phyloP scores from a whole-genome alignment of 805 yeast genomes.

The Candida maris region DNA sequence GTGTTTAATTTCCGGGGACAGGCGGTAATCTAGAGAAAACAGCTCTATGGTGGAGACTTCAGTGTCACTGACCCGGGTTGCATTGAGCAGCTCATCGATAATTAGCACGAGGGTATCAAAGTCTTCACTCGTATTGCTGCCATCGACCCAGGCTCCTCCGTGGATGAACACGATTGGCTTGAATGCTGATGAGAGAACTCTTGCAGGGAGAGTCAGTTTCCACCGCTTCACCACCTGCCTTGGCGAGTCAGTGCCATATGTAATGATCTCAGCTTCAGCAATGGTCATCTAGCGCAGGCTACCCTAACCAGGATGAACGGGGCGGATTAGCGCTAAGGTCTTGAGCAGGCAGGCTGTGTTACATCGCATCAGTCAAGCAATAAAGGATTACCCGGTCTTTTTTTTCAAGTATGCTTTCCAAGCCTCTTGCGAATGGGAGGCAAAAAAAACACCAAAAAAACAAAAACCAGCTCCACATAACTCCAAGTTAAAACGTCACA shows the following conservation, averaged over 20 bases:
- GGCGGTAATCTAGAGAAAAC: conserved; percentile 58
- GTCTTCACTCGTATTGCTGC: conserved; percentile 55
- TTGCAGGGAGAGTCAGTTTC: conserved; percentile 5
- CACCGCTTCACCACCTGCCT: conserved; percentile 20
- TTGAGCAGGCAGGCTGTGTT: background rate
- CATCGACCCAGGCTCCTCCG: conserved; percentile 90
- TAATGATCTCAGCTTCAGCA: conserved; percentile 2
- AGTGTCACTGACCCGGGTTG: background rate
- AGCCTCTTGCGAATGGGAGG: no score
- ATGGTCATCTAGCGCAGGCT: conserved; percentile 11
- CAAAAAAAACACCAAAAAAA: no score
- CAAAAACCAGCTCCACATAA: no score
- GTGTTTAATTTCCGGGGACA: conserved; percentile 58
- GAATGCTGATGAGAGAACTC: background rate
- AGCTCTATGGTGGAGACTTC: conserved; percentile 9
- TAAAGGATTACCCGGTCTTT: no score
- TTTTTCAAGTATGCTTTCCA: no score
- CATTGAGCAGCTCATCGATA: conserved; percentile 16
- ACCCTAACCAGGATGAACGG: background rate
- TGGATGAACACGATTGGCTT: conserved; percentile 55
- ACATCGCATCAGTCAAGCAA: no score
- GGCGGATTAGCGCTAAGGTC: background rate
- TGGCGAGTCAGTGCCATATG: conserved; percentile 10
- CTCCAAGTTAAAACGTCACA: no score
- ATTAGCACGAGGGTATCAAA: conserved; percentile 35